Percentiles rank a stretch among this genome's conserved stretches.
Evolutionary conservation across 176 grass and related monocot genomes (phyloP).

Genomic region (Cocos nucifera): DNA sequence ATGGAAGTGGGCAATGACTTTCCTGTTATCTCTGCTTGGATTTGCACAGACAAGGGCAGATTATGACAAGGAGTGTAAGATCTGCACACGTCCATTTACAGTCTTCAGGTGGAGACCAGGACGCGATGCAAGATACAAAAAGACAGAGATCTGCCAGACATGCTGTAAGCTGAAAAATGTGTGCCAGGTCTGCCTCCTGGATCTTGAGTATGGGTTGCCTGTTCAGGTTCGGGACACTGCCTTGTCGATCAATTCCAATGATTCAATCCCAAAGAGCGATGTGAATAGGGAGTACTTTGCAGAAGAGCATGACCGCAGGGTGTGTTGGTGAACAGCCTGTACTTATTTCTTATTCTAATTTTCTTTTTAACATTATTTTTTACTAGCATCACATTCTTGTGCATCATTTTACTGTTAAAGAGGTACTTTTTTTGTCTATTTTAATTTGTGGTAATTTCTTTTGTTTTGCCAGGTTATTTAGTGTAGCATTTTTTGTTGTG

Average conservation of each 20-base stretch:
- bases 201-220: slow-evolving; percentile 89
- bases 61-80: slow-evolving; percentile 98
- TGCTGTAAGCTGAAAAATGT: slow-evolving; percentile 98
- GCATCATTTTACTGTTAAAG: too few species aligned
- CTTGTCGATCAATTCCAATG: slow-evolving; percentile 69
- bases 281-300: slow-evolving; percentile 94
- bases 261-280: slow-evolving; percentile 92
- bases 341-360: neutral
- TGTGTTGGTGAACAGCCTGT: slow-evolving; percentile 19
- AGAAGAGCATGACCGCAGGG: slow-evolving; percentile 94
- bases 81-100: slow-evolving; percentile 78
- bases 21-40: slow-evolving; percentile 13
- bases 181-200: slow-evolving; percentile 89
- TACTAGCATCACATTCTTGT: too few species aligned
- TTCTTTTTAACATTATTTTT: too few species aligned
- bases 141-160: slow-evolving; percentile 96
- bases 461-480: too few species aligned
- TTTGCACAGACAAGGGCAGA: slow-evolving; percentile 56
- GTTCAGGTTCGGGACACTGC: slow-evolving; percentile 93
- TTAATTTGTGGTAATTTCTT: too few species aligned
- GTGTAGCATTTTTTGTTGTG: too few species aligned
- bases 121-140: slow-evolving; percentile 94
- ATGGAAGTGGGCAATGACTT: too few species aligned
- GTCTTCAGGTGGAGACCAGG: slow-evolving; percentile 95
- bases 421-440: too few species aligned